Base-by-base conservation (phyloP, 2,329 filamentous ascomycete genomes). In the Leptodontidium sp. region DNA sequence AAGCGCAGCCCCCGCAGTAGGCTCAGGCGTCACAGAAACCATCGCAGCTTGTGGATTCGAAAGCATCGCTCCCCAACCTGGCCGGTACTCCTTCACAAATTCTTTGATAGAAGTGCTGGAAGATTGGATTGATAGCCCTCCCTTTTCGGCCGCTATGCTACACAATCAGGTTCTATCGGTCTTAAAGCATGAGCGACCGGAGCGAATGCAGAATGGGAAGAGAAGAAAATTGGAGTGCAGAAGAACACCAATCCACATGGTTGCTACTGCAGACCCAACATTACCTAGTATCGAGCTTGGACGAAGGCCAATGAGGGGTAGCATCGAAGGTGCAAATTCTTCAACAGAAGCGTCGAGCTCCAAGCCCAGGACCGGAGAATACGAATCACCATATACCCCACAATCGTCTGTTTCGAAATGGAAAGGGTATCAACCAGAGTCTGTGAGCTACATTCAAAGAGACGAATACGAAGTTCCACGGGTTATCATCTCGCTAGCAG, bases 401-500 rank as follows among this genome's bases (percentile, higher is more conserved):
- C 43, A 26, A 12, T 6, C 26, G 11, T 35, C 59, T 1, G 9
- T 11, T 21, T 35, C 35, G 15, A 66, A 64, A 29, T n/a, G 43
- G 14, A 64, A 64, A 38, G 40, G 32, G 14, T 69, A 66, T 15
- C 32, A 45, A 14, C 29, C 2, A 59, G 64, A 64, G 11, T 53
- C 43, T 2, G 15, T 69, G 1, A 32, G 64, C 29, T n/a, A 49
- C 2, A 32, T 64, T 4, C 15, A 32, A 12, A 43, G 24, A 3
- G 49, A 40, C 9, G 49, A 62, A 8, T 65, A 67, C 52, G 50
- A 67, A 21, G 57, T 71, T 21, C 87, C 87, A 2, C 86, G 88
- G 72, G 86, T 88, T 49, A 87, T 89, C 84, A 87, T 89, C 29
- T 88, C 86, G 0, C 77, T 88, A 4, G 86, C 87, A 0, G 79